phyloP scores from a whole-genome alignment of 345 rosid genomes.

The Diplotaxis tenuifolia region DNA sequence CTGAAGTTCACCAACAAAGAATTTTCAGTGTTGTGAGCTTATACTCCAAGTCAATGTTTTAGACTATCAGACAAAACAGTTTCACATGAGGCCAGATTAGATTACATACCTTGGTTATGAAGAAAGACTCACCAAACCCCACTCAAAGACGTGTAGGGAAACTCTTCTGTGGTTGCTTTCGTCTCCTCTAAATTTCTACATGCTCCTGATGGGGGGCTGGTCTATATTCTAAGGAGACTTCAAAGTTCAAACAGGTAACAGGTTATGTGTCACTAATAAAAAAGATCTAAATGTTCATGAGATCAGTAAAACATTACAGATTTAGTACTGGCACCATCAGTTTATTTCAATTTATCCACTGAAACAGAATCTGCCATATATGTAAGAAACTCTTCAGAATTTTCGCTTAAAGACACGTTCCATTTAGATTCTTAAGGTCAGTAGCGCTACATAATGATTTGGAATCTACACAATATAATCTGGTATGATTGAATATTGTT shows the following conservation, averaged over 20 bases:
- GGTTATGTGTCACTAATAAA: slow-evolving; percentile 12
- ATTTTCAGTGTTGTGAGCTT: slow-evolving; percentile 13
- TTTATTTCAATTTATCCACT: no score
- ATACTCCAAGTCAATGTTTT: slow-evolving; percentile 28
- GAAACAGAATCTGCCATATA: no score
- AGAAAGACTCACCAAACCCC: slow-evolving; percentile 37
- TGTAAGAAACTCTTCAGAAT: neutral
- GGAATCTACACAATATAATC: slow-evolving; percentile 5
- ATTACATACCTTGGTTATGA: slow-evolving; percentile 36
- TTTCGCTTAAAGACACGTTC: neutral
- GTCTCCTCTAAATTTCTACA: slow-evolving; percentile 15
- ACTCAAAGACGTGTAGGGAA: slow-evolving; percentile 30
- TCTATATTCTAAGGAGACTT: slow-evolving; percentile 15
- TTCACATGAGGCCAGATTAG: slow-evolving; percentile 9
- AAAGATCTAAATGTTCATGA: no score
- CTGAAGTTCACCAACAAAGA: slow-evolving; percentile 34
- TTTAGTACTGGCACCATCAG: neutral
- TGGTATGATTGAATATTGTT: neutral
- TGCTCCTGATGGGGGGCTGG: slow-evolving; percentile 12
- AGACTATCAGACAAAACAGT: neutral
- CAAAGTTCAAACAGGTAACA: slow-evolving; percentile 20
- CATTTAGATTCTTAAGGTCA: slow-evolving; percentile 1
- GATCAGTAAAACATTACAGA: neutral
- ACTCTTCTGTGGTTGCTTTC: slow-evolving; percentile 20
- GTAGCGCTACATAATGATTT: slow-evolving; percentile 6